Evolutionary conservation across 2,329 filamentous ascomycete species (phyloP).

Genomic region (Knoxdaviesia capensis): DNA sequence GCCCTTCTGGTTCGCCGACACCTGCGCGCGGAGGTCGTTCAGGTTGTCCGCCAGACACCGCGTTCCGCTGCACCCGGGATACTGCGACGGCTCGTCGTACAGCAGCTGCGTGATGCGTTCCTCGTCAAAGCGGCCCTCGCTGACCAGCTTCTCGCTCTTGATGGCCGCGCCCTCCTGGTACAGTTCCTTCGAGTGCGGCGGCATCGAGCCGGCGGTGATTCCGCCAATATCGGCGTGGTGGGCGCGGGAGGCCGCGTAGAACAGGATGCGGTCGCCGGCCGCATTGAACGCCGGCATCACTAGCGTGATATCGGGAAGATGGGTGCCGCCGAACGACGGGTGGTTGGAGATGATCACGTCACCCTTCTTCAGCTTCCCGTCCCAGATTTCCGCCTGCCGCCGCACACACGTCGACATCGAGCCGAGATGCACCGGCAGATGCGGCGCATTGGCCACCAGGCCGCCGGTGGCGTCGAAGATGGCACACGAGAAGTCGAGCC

Average conservation of each 20-base stretch:
- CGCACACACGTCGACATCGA: constrained; percentile 69
- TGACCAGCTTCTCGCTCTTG: constrained; percentile 50
- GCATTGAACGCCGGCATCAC: constrained; percentile 57
- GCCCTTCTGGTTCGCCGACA: constrained; percentile 69
- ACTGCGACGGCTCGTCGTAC: constrained; percentile 51
- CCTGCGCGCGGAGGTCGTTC: constrained; percentile 66
- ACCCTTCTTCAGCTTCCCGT: constrained; percentile 53
- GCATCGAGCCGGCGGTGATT: constrained; percentile 65
- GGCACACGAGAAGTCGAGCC: constrained; percentile 66
- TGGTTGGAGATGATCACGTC: constrained; percentile 74
- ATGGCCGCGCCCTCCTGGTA: constrained; percentile 44
- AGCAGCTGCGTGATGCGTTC: constrained; percentile 53
- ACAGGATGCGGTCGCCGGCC: constrained; percentile 48
- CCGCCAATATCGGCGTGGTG: constrained; percentile 78
- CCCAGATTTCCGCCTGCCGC: constrained; percentile 62
- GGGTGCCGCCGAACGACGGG: constrained; percentile 65
- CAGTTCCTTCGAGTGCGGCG: constrained; percentile 46
- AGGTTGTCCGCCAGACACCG: constrained; percentile 63
- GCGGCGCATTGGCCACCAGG: constrained; percentile 59
- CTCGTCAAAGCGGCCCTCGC: constrained; percentile 59
- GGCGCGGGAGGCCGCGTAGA: constrained; percentile 62
- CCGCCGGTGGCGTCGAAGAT: constrained; percentile 59
- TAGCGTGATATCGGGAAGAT: constrained; percentile 65
- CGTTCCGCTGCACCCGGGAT: constrained; percentile 59
- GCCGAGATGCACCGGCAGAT: constrained; percentile 62